Percentiles rank a stretch among this genome's conserved stretches.
Evolutionary conservation across 768 basidiomycete species (phyloP).

Genomic region (Hygrophorus pudorinus): DNA sequence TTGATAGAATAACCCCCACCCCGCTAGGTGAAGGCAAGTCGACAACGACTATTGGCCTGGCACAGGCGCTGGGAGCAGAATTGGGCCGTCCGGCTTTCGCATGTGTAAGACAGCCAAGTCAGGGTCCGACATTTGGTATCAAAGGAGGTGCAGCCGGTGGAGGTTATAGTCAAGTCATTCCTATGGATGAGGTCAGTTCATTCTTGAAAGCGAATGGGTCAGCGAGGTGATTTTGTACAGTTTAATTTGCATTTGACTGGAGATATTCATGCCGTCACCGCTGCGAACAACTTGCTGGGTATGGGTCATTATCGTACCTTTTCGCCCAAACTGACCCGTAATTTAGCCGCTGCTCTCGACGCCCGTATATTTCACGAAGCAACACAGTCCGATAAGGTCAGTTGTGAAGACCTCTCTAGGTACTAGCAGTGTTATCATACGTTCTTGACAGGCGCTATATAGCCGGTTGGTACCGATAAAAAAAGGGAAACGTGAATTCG

Average conservation of each 20-base stretch:
- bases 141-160: slow-evolving; percentile 98
- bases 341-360: slow-evolving; percentile 83
- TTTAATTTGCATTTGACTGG: slow-evolving; percentile 96
- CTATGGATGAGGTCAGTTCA: slow-evolving; percentile 82
- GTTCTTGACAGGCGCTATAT: slow-evolving; percentile 55
- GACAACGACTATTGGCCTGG: slow-evolving; percentile 93
- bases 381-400: slow-evolving; percentile 86
- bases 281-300: slow-evolving; percentile 95
- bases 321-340: slow-evolving; percentile 5
- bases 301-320: slow-evolving; percentile 8
- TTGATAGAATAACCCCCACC: slow-evolving; percentile 80
- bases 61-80: slow-evolving; percentile 93
- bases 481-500: slow-evolving; percentile 92
- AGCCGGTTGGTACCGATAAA: slow-evolving; percentile 84
- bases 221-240: slow-evolving; percentile 22
- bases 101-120: slow-evolving; percentile 95
- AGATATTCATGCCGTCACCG: slow-evolving; percentile 96
- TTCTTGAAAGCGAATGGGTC: not conserved
- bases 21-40: slow-evolving; percentile 98
- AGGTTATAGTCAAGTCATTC: slow-evolving; percentile 97
- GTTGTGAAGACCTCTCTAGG: not conserved
- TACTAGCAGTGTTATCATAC: not conserved
- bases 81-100: slow-evolving; percentile 89
- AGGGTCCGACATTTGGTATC: slow-evolving; percentile 98
- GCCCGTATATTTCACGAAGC: slow-evolving; percentile 97